Conservation (phyloP, 2,329 filamentous ascomycete genomes). For the Diaporthe velutina region DNA sequence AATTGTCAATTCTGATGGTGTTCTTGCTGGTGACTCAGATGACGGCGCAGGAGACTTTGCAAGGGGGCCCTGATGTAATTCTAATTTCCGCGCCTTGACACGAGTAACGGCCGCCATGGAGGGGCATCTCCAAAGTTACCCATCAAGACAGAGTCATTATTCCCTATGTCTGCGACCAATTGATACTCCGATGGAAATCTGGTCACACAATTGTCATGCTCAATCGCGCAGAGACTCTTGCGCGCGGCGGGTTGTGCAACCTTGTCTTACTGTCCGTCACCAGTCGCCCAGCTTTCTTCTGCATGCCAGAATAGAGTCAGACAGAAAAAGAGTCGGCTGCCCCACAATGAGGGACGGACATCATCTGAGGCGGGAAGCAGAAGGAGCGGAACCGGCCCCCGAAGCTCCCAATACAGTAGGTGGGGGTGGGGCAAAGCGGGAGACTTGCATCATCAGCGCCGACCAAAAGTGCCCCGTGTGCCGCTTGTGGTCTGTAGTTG, state of each 20-base stretch:
- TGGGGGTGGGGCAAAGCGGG: slow-evolving; percentile 26
- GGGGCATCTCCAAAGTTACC: background rate
- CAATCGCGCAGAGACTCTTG: background rate
- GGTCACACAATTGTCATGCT: background rate
- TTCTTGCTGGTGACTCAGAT: slow-evolving; percentile 37
- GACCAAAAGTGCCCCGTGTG: background rate
- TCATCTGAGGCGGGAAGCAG: background rate
- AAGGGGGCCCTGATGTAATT: slow-evolving; percentile 19
- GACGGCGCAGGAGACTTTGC: slow-evolving; percentile 1
- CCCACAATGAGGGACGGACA: slow-evolving; percentile 2
- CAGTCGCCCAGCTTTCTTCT: background rate
- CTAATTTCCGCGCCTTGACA: slow-evolving; percentile 25
- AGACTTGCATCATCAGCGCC: slow-evolving; percentile 19
- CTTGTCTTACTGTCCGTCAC: background rate
- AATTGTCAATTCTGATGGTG: background rate
- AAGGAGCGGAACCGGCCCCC: slow-evolving; percentile 11
- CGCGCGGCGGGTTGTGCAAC: background rate
- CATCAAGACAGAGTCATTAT: slow-evolving; percentile 7
- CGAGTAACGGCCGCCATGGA: background rate
- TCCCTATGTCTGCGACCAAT: background rate
- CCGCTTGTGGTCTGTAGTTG: background rate
- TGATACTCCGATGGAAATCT: background rate
- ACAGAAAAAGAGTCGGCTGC: background rate
- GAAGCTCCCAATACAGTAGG: slow-evolving; percentile 2
- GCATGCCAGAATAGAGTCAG: background rate